Conservation (phyloP, 2,329 filamentous ascomycete species). For the Penicillium sp. region DNA sequence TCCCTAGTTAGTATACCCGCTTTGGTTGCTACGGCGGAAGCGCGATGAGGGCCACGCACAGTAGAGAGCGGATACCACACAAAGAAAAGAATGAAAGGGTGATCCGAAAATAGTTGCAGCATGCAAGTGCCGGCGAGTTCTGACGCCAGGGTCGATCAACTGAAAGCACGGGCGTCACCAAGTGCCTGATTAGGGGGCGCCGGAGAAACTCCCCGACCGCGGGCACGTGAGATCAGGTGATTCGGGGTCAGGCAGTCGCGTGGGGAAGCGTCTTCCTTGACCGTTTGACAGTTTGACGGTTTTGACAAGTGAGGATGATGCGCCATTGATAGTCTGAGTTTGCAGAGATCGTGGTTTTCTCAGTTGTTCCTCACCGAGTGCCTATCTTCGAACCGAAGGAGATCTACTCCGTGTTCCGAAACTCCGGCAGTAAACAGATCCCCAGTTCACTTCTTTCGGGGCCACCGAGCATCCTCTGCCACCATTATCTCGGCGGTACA, state of each 20-base stretch:
- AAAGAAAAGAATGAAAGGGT: constrained; percentile 15
- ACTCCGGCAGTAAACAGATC: constrained; percentile 5
- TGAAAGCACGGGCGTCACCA: constrained; percentile 21
- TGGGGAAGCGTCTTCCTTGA: background rate
- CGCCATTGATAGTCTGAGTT: background rate
- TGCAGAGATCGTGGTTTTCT: background rate
- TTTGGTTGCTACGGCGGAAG: constrained; percentile 14
- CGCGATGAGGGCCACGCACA: constrained; percentile 1
- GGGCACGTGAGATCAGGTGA: constrained; percentile 18
- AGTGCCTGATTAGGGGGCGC: constrained; percentile 23
- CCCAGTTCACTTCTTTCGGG: background rate
- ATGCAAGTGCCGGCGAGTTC: constrained; percentile 21
- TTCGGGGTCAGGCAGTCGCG: background rate
- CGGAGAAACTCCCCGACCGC: constrained; percentile 21
- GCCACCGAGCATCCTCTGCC: background rate
- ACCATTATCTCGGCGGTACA: background rate
- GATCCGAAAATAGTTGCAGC: constrained; percentile 20
- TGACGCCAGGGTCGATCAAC: constrained; percentile 25
- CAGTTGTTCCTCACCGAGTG: background rate
- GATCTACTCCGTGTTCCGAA: constrained; percentile 1
- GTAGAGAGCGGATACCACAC: constrained; percentile 12
- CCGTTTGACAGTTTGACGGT: background rate
- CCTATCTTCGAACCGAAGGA: constrained; percentile 2
- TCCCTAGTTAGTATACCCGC: constrained; percentile 25
- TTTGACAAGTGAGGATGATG: background rate